These are phyloP conservation scores for Pterocarpus santalinus DNA, from an alignment of 306 rosid genomes.

Conservation along the genomic window DNA sequence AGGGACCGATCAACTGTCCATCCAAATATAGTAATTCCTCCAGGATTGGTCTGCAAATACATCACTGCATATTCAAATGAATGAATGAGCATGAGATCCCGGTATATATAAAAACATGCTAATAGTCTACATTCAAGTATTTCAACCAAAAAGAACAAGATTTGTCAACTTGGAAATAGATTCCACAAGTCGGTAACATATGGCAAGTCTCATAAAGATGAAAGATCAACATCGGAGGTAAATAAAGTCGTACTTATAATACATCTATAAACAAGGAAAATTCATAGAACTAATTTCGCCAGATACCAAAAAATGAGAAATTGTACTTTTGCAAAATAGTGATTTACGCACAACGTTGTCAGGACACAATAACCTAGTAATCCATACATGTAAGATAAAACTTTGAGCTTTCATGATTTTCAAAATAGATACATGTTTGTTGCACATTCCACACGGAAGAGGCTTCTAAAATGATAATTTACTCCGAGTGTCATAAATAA, in stretches of 20 bases:
- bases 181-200: not conserved
- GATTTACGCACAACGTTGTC: not conserved
- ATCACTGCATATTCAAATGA: slow-evolving; percentile 63
- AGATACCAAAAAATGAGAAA: slow-evolving; percentile 9
- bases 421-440: not conserved
- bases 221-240: not conserved
- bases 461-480: slow-evolving; percentile 22
- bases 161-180: slow-evolving; percentile 11
- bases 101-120: slow-evolving; percentile 5
- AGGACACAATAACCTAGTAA: not conserved
- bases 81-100: slow-evolving; percentile 20
- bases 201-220: not conserved
- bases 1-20: slow-evolving; percentile 84
- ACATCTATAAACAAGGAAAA: slow-evolving; percentile 25
- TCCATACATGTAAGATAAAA: not conserved
- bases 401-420: slow-evolving; percentile 22
- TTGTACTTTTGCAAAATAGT: not conserved
- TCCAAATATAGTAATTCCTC: slow-evolving; percentile 87
- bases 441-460: slow-evolving; percentile 3
- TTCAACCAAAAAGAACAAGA: slow-evolving; percentile 22
- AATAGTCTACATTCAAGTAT: not conserved
- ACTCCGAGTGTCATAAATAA: slow-evolving; percentile 12
- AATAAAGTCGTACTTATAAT: not conserved
- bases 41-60: slow-evolving; percentile 85
- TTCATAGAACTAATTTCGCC: not conserved